Evolutionary conservation across 2,329 filamentous ascomycete genomes (phyloP).

Genomic region (Huntiella abstrusa): DNA sequence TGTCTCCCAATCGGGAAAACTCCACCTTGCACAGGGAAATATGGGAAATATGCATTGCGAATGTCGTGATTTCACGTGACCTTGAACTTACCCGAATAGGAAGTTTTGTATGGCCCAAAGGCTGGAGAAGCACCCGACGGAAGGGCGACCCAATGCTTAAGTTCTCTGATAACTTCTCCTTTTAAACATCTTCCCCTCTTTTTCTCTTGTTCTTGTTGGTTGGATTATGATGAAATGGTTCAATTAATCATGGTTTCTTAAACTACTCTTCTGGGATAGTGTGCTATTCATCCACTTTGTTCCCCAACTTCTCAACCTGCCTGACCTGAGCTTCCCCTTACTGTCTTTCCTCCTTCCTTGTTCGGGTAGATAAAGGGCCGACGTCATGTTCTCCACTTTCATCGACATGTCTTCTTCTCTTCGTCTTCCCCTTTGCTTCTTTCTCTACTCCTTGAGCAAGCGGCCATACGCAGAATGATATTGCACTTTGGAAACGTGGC

Average conservation of each 20-base stretch:
- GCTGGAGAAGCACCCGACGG: background rate
- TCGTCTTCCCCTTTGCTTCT: background rate
- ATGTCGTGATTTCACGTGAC: constrained; percentile 12
- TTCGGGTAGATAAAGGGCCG: background rate
- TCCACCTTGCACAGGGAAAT: constrained; percentile 9
- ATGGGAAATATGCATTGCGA: constrained; percentile 4
- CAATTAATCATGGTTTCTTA: background rate
- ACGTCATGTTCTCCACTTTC: background rate
- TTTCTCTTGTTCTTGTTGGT: no score
- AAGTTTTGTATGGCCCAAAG: background rate
- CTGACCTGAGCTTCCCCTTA: background rate
- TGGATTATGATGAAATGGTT: background rate
- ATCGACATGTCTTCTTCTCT: no score
- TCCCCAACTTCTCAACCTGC: background rate
- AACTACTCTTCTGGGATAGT: constrained; percentile 1
- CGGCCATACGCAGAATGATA: constrained; percentile 50
- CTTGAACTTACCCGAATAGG: constrained; percentile 3
- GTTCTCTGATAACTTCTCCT: no score
- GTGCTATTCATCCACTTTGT: constrained; percentile 11
- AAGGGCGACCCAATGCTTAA: no score
- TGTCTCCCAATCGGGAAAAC: background rate
- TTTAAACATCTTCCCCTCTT: no score
- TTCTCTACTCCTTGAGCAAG: constrained; percentile 22
- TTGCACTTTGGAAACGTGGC: constrained; percentile 49
- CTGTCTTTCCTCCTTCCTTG: constrained; percentile 3